Base-by-base conservation (phyloP, 1,284 basidiomycete genomes). In the Ganoderma sp. region DNA sequence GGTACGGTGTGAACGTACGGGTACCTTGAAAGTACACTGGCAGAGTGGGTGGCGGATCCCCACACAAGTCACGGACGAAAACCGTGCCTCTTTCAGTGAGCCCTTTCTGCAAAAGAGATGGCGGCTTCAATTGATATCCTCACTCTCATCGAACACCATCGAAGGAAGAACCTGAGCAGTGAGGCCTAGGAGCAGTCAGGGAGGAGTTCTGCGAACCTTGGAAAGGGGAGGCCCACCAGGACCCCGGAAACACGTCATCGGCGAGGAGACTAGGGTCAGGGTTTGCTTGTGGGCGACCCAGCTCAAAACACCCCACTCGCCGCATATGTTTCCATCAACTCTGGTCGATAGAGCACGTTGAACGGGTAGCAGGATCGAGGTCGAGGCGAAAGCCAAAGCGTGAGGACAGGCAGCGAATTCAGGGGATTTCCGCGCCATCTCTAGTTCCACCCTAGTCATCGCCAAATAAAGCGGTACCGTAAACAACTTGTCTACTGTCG, bases 401-500 rank as follows among this genome's bases (percentile, higher is more conserved):
- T 56, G 7, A 15, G 52, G 32, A 56, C 52, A 34, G 25, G 32
- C 28, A 56, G 28, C 28, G 52, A 56, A 19, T 56, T 56, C 52
- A 56, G 58, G 34, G 22, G 32, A 39, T 56, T 28, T 28, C 34
- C 43, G 50, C 37, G 62, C 15, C 39, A 63, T 41, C 41, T 63
- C 14, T 62, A 66, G 66, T 63, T 67, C 67, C 69, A 67, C 71
- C 69, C 73, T 69, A 74, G 48, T 52, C 72, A 71, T 73, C 67
- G 71, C 73, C 74, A 75, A 75, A 75, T 72, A 75, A 74, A 69
- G 73, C 64, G 39, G 9, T 60, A 60, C 37, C n/a, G 67, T 72
- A 75, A 76, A 77, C 74, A 77, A 77, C 70, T 70, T 69, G 72
- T 71, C 71, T 71, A 74, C 64, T 68, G 73, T 71, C 77, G 74